A percentile compares a stretch with the other conserved stretches of the same genome.
Conservation (phyloP, 1,284 basidiomycete genomes). For the Neotropicomus parvogracilis region DNA sequence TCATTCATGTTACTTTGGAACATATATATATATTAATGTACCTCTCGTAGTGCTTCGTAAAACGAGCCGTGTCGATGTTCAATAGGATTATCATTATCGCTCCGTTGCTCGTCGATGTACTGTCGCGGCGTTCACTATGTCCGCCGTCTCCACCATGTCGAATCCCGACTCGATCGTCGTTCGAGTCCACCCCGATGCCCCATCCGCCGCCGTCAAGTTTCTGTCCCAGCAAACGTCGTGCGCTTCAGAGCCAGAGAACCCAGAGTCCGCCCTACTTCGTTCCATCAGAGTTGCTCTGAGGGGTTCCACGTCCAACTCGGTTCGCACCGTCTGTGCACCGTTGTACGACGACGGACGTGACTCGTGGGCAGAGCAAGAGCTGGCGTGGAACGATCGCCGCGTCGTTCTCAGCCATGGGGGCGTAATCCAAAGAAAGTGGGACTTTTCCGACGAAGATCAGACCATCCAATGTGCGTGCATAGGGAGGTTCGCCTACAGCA, state of each 20-base stretch:
- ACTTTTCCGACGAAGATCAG: conserved; percentile 66
- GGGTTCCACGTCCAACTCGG: conserved; percentile 43
- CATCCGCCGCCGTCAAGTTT: conserved; percentile 32
- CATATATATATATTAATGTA: conserved; percentile 33
- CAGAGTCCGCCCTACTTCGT: conserved; percentile 45
- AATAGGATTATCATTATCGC: conserved; percentile 6
- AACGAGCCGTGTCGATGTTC: conserved; percentile 10
- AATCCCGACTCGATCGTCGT: conserved; percentile 26
- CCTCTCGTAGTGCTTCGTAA: conserved; percentile 19
- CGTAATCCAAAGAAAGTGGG: conserved; percentile 71
- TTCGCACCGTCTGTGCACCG: conserved; percentile 38
- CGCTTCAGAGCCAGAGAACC: conserved; percentile 7
- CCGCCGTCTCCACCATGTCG: conserved; percentile 23
- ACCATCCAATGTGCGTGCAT: conserved; percentile 74
- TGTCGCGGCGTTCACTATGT: too few relatives aligned
- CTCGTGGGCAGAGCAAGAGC: conserved; percentile 44
- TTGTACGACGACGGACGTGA: conserved; percentile 36
- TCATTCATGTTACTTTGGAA: conserved; percentile 40
- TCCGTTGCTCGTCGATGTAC: too few relatives aligned
- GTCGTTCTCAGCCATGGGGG: conserved; percentile 71
- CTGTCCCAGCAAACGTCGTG: conserved; percentile 16
- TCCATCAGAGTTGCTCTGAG: conserved; percentile 51
- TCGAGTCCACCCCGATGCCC: conserved; percentile 36
- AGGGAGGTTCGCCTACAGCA: conserved; percentile 62
- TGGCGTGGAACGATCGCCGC: conserved; percentile 69